Evolutionary conservation across 345 rosid genomes (phyloP).

Genomic region (Geranium brycei): DNA sequence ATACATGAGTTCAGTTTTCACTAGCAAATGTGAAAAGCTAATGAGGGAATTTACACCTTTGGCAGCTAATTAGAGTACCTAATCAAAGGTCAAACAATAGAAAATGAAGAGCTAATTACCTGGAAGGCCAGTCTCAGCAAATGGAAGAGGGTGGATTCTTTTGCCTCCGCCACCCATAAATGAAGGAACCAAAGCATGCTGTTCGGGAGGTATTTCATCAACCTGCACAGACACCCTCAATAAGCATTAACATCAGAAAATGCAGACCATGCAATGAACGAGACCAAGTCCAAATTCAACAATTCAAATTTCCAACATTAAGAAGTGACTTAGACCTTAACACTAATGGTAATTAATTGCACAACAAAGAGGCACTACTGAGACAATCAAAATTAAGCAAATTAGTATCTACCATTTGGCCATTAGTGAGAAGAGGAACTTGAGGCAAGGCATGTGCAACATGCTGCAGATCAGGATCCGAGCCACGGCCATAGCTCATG

Average conservation of each 20-base stretch:
- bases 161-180: constrained; percentile 19
- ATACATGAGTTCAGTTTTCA: neutral
- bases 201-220: constrained; percentile 29
- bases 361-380: no score
- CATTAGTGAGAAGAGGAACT: constrained; percentile 27
- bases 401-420: constrained; percentile 21
- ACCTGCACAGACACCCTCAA: constrained; percentile 7
- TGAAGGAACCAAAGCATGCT: constrained; percentile 37
- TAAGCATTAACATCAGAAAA: no score
- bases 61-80: no score
- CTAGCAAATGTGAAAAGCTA: no score
- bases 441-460: constrained; percentile 10
- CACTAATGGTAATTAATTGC: no score
- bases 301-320: neutral
- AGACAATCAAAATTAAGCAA: neutral
- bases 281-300: no score
- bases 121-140: constrained; percentile 15
- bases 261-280: no score
- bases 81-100: no score
- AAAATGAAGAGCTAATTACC: constrained; percentile 10
- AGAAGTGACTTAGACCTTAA: no score
- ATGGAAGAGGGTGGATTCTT: constrained; percentile 23
- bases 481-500: constrained; percentile 14
- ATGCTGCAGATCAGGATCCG: constrained; percentile 17
- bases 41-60: no score